phyloP scores from a whole-genome alignment of 768 basidiomycete genomes.

The Mycena alexandri region DNA sequence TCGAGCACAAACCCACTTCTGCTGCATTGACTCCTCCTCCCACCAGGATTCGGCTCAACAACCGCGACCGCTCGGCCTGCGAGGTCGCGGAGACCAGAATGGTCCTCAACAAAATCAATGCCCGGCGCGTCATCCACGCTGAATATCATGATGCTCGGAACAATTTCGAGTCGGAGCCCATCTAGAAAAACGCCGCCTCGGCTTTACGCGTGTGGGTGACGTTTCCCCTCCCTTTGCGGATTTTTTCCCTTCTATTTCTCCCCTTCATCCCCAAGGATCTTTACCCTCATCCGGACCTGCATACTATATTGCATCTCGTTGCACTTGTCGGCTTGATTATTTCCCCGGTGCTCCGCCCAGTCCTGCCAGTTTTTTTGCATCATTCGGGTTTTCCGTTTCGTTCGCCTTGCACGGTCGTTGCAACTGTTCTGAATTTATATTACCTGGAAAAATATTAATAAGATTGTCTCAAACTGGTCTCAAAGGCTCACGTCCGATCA shows the following conservation, averaged over 20 bases:
- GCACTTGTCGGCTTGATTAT: slow-evolving; percentile 1
- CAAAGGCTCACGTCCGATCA: too few relatives aligned
- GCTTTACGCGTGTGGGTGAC: slow-evolving; percentile 51
- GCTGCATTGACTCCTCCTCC: slow-evolving; percentile 5
- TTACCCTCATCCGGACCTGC: slow-evolving; percentile 13
- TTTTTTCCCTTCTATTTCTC: neutral
- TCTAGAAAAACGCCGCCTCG: slow-evolving; percentile 70
- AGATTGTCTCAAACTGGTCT: too few relatives aligned
- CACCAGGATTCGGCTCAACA: slow-evolving; percentile 28
- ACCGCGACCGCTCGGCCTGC: slow-evolving; percentile 47
- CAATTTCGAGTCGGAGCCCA: slow-evolving; percentile 74
- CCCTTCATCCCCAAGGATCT: slow-evolving; percentile 8
- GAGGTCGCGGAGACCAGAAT: slow-evolving; percentile 60
- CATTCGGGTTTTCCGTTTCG: slow-evolving; percentile 4
- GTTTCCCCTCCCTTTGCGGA: slow-evolving; percentile 26
- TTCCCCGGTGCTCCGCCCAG: slow-evolving; percentile 19
- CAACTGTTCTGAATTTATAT: slow-evolving; percentile 22
- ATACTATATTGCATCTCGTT: slow-evolving; percentile 19
- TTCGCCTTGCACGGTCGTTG: slow-evolving; percentile 8
- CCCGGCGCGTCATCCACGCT: slow-evolving; percentile 73
- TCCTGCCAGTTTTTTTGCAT: slow-evolving; percentile 10
- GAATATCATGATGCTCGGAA: too few relatives aligned
- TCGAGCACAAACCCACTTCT: slow-evolving; percentile 31
- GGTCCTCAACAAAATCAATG: slow-evolving; percentile 78
- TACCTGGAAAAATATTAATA: too few relatives aligned